Percentiles rank a stretch among this genome's conserved stretches.
These are phyloP conservation scores for Diplodia seriata DNA, from an alignment of 2,329 filamentous ascomycete genomes.

Conservation along the genomic window DNA sequence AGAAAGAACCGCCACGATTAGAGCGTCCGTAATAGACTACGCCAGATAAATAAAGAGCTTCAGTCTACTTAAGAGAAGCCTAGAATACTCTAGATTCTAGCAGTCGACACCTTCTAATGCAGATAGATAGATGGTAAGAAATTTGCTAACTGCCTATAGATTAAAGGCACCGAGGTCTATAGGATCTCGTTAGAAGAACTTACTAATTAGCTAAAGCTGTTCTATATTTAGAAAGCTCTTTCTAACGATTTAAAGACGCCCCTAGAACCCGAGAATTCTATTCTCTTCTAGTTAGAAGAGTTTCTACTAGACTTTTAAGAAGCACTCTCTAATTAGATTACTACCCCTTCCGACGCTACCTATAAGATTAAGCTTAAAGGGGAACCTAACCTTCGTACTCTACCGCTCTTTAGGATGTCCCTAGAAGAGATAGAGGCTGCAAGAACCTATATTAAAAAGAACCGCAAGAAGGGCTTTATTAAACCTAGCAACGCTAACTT, in stretches of 20 bases:
- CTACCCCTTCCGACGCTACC: background rate
- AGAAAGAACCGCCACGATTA: background rate
- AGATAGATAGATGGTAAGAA: background rate
- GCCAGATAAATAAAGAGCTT: no score
- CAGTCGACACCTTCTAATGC: background rate
- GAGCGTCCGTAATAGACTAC: no score
- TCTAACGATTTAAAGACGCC: background rate
- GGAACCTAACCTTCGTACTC: background rate
- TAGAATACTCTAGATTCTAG: no score
- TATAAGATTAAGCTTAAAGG: background rate
- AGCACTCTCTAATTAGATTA: background rate
- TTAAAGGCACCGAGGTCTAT: background rate
- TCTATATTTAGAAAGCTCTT: background rate
- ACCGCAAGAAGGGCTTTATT: conserved; percentile 2
- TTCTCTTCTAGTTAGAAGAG: background rate
- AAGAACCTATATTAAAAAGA: background rate
- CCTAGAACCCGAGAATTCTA: background rate
- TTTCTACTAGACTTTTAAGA: background rate
- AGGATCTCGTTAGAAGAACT: background rate
- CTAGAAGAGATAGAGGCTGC: background rate
- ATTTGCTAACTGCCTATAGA: background rate
- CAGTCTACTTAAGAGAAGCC: no score
- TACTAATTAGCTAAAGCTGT: background rate
- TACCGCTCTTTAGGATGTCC: background rate
- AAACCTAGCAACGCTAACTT: background rate